Evolutionary conservation across 768 basidiomycete genomes (phyloP), one percentile per base, ranked within the genome.

Genomic region (Exsudoporus frostii): DNA sequence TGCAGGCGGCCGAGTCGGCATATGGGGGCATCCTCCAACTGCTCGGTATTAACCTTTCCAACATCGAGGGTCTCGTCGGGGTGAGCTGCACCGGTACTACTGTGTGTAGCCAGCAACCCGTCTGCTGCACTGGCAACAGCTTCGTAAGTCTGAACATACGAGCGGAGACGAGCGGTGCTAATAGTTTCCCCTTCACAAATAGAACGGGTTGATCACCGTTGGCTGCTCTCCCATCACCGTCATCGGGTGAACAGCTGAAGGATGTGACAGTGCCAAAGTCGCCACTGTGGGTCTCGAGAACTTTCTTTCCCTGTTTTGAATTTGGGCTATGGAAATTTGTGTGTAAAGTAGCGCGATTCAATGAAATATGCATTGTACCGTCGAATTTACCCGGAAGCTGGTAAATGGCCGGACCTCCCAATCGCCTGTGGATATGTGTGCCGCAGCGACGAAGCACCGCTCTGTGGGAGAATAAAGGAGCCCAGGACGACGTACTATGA

Each of bases 91-190:
- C 17, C 1, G 58, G 51, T 11, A 22, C 49, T 1, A 0, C 14
- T 3, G 29, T 11, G 1, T 65, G 63, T 38, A 40, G 27, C n/a
- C 32, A 51, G 19, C 44, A 65, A 32, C 20, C 63, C 0, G 54
- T 65, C 25, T 64, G 60, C 24, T 64, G 63, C 48, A 51, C 36
- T 14, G 42, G 40, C 8, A 50, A 64, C 5, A 25, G 4, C 14
- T 58, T 45, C 8, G 62, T 64, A 17, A 58, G 56, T 22, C 27
- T 29, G 25, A 3, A 2, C 7, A 0, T n/a, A 7, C 11, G 20
- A n/a, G 11, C 27, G 32, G 13, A 24, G 11, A 1, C 6, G 9
- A 9, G 15, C 6, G 14, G 19, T 3, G 14, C 32, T 40, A 3
- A 24, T 2, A 10, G 1, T 15, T 37, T 34, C 9, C 9, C 9